Conservation (phyloP, 768 basidiomycete species). For the Gloeophyllum trabeum region DNA sequence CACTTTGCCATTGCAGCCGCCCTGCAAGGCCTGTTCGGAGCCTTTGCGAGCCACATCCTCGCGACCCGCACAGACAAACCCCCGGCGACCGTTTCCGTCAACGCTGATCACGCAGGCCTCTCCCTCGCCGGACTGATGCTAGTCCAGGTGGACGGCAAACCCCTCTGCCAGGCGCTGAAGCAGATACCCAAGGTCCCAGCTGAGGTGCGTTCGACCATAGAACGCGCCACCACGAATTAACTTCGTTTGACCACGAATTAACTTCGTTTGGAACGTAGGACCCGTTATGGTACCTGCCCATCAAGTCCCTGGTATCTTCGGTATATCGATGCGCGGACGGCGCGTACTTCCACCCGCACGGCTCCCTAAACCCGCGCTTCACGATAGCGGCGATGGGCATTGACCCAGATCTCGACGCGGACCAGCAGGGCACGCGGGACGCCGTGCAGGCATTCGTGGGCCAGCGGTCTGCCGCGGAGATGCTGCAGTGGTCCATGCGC, state of each 20-base stretch:
- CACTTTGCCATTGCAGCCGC: background rate
- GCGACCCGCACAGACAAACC: background rate
- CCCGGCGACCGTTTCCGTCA: background rate
- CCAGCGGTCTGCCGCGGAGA: background rate
- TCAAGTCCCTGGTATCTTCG: background rate
- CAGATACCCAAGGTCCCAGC: background rate
- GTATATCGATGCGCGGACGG: background rate
- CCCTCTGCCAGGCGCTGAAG: background rate
- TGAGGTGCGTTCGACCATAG: background rate
- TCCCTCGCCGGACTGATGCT: background rate
- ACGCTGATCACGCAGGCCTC: background rate
- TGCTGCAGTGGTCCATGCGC: background rate
- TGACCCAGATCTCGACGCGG: background rate
- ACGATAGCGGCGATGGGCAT: background rate
- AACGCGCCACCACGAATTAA: background rate
- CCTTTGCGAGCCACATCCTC: background rate
- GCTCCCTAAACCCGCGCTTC: background rate
- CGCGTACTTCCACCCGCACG: conserved; percentile 1
- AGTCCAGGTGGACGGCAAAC: background rate
- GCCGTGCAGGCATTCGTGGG: background rate
- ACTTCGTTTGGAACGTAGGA: no score
- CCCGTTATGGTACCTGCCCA: background rate
- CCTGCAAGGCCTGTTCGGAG: background rate
- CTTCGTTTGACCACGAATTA: background rate
- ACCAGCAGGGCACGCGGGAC: background rate